Base-by-base conservation (phyloP, 2,329 filamentous ascomycete species). In the Cladosporium sp. region DNA sequence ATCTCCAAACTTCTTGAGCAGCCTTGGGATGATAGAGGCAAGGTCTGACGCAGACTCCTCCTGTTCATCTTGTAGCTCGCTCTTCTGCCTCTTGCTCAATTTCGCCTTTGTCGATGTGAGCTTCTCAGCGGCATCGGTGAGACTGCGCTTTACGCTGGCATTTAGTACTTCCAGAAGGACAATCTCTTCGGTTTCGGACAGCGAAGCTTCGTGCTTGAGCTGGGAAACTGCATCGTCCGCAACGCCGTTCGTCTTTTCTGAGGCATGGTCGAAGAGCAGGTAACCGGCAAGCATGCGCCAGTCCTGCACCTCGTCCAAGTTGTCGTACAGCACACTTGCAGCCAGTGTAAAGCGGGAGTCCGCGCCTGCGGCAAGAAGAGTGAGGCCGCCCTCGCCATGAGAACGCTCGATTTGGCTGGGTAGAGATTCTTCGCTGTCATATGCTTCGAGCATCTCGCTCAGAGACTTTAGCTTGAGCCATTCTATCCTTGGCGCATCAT, bases 381-480 rank as follows among this genome's bases (percentile, higher is more conserved):
- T 69, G 18, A 77, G 75, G 11, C 77, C 71, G 32, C 72, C 74
- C 41, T 74, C 75, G n/a, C 69, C 71, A 72, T 73, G 72, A 51
- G 78, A 77, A 24, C 78, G 76, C 63, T 82, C 80, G 28, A 83
- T 79, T 65, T 84, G 80, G 64, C 76, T 81, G 3, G 82, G 80
- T 38, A 88, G 80, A 34, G 70, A 67, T 30, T 74, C 75, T 15
- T 83, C 81, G 6, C 85, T 83, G 75, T 97, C 92, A 74, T 97
- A 98, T 11, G 87, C 86, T 36, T 91, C 86, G 30, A 99, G 83
- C 12, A 91, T 90, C 77, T 97, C 92, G 2, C 91, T 92, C 15
- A 99, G 83, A 70, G 91, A 94, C 79, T 98, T 99, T 75, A 96
- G 87, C 75, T 92, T 92, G 72, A 98, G 87, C 95, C 95, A 99